A percentile compares a stretch with the other conserved stretches of the same genome.
phyloP scores from a whole-genome alignment of 2,329 filamentous ascomycete genomes.

The Calonectria hawksworthii region DNA sequence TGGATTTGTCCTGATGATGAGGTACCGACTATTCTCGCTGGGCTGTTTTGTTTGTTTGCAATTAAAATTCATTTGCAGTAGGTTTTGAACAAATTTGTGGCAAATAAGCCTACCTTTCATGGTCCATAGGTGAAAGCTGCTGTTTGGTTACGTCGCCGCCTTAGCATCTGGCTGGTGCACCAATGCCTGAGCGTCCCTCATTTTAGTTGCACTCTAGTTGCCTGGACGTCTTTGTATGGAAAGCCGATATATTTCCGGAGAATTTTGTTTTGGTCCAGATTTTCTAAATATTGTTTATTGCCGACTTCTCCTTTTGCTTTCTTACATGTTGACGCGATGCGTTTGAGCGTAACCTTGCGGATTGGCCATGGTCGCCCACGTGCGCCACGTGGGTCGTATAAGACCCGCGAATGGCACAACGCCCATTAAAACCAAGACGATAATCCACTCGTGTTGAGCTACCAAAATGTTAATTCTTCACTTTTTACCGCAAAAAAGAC shows the following conservation, averaged over 20 bases:
- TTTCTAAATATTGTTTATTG: too few species aligned
- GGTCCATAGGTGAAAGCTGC: neutral
- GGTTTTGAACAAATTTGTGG: neutral
- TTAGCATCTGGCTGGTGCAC: neutral
- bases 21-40: too few species aligned
- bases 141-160: neutral
- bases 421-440: neutral
- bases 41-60: neutral
- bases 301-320: too few species aligned
- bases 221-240: neutral
- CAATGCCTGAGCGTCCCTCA: neutral
- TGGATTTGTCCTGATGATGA: too few species aligned
- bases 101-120: neutral
- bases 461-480: slow-evolving; percentile 9
- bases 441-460: neutral
- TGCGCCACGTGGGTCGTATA: slow-evolving; percentile 1
- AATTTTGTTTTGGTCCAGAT: neutral
- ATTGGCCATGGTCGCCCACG: neutral
- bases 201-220: neutral
- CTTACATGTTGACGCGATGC: neutral
- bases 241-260: neutral
- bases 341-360: neutral
- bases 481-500: neutral
- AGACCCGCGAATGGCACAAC: slow-evolving; percentile 1
- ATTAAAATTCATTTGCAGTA: neutral